These are phyloP conservation scores for Aspergillus haitiensis DNA, from an alignment of 495 filamentous ascomycete species.

Conservation along the genomic window DNA sequence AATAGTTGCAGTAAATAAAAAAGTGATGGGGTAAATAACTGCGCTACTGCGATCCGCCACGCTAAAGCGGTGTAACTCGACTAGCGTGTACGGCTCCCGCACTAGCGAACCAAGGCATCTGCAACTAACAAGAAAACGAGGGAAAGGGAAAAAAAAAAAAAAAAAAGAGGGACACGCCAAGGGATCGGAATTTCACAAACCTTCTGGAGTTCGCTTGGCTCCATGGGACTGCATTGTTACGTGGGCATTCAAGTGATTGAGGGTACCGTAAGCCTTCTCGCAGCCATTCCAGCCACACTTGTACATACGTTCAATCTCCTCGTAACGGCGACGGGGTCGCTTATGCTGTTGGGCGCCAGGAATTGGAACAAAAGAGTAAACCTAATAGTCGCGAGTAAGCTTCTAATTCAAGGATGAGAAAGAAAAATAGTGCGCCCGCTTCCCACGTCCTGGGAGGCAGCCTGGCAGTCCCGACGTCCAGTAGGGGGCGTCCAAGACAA, in stretches of 20 bases:
- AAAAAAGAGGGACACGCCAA: constrained; percentile 14
- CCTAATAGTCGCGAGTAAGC: constrained; percentile 52
- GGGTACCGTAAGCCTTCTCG: constrained; percentile 94
- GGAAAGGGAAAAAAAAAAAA: constrained; percentile 10
- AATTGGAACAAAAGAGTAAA: constrained; percentile 98
- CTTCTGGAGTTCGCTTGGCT: constrained; percentile 90
- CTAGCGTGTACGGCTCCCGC: constrained; percentile 40
- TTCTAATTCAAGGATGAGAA: constrained; percentile 12
- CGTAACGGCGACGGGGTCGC: constrained; percentile 88
- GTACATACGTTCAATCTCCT: constrained; percentile 99
- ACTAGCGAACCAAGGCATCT: constrained; percentile 43
- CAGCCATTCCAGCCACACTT: constrained; percentile 98
- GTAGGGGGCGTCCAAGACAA: constrained; percentile 37
- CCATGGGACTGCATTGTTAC: constrained; percentile 98
- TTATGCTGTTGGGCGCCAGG: constrained; percentile 97
- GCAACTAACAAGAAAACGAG: constrained; percentile 30
- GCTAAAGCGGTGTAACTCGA: constrained; percentile 52
- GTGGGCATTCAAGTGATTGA: constrained; percentile 96
- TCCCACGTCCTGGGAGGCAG: constrained; percentile 33
- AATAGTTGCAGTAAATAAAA: too few species aligned
- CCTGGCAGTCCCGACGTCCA: constrained; percentile 19
- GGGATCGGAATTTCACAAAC: constrained; percentile 54
- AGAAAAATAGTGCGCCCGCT: constrained; percentile 33
- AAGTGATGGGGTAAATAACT: neutral
- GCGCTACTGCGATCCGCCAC: constrained; percentile 51